Evolutionary conservation across 495 filamentous ascomycete genomes (phyloP).

Genomic region (Aspergillus baeticus): DNA sequence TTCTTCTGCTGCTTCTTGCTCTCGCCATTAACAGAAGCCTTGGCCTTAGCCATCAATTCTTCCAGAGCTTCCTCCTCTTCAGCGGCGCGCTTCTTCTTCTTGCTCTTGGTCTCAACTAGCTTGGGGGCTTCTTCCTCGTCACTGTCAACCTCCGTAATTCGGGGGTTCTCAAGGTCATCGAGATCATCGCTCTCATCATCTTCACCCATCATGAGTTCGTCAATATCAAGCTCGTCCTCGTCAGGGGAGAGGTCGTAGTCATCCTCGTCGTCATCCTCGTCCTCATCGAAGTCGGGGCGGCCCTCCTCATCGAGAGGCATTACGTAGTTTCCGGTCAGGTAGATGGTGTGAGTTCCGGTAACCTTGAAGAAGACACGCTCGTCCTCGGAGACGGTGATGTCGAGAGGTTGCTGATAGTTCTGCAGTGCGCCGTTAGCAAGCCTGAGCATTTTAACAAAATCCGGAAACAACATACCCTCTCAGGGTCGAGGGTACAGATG

Average conservation of each 20-base stretch:
- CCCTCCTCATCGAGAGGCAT: conserved; percentile 55
- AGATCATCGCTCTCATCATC: conserved; percentile 84
- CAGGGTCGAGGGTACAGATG: conserved; percentile 88
- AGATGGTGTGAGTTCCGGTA: conserved; percentile 83
- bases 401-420: conserved; percentile 93
- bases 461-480: conserved; percentile 53
- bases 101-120: conserved; percentile 70
- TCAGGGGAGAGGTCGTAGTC: conserved; percentile 82
- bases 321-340: conserved; percentile 94
- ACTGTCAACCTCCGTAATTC: conserved; percentile 80
- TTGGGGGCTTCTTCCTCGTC: conserved; percentile 78
- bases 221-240: conserved; percentile 61
- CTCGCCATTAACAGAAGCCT: conserved; percentile 59
- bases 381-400: conserved; percentile 81
- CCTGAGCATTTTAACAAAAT: neutral
- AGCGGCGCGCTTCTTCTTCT: conserved; percentile 87
- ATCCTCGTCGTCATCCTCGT: conserved; percentile 66
- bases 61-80: conserved; percentile 69
- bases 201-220: conserved; percentile 53
- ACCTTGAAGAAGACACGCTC: conserved; percentile 91
- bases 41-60: conserved; percentile 51
- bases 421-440: conserved; percentile 35
- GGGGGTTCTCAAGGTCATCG: conserved; percentile 72
- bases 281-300: conserved; percentile 46
- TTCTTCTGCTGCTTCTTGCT: conserved; percentile 99